Conservation (phyloP, 352 stramenopile genomes). For the Nothophytophthora sp. region DNA sequence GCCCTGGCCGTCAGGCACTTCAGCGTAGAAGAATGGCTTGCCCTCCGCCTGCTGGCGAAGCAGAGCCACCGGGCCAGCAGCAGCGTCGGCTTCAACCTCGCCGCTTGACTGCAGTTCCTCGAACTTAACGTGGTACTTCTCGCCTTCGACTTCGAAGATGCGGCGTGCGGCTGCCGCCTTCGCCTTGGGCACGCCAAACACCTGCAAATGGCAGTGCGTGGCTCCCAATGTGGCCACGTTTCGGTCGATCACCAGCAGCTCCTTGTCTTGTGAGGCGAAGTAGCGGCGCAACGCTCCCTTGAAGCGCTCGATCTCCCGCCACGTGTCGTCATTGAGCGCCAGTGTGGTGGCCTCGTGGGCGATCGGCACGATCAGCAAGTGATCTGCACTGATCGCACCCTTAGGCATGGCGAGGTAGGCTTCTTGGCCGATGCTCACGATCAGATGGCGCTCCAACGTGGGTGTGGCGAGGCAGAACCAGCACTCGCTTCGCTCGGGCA, state of each 20-base stretch:
- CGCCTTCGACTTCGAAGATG: conserved; percentile 66
- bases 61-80: conserved; percentile 25
- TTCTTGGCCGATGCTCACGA: conserved; percentile 81
- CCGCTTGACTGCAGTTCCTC: conserved; percentile 30
- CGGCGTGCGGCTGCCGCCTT: conserved; percentile 34
- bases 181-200: conserved; percentile 59
- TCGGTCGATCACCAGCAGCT: conserved; percentile 77
- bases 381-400: conserved; percentile 73
- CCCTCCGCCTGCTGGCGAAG: conserved; percentile 38
- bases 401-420: conserved; percentile 84
- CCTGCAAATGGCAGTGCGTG: conserved; percentile 78
- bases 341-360: conserved; percentile 67
- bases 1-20: conserved; percentile 54
- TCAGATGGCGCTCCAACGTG: conserved; percentile 76
- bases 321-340: conserved; percentile 38
- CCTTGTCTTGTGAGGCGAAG: conserved; percentile 66
- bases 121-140: conserved; percentile 77
- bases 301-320: conserved; percentile 69
- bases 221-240: conserved; percentile 75
- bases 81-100: conserved; percentile 7
- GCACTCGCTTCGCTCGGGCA: conserved; percentile 74
- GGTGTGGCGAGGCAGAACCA: conserved; percentile 86
- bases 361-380: conserved; percentile 81
- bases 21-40: conserved; percentile 67
- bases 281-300: conserved; percentile 58